Evolutionary conservation across 306 rosid species (phyloP).

Genomic region (Cucurbita moschata): DNA sequence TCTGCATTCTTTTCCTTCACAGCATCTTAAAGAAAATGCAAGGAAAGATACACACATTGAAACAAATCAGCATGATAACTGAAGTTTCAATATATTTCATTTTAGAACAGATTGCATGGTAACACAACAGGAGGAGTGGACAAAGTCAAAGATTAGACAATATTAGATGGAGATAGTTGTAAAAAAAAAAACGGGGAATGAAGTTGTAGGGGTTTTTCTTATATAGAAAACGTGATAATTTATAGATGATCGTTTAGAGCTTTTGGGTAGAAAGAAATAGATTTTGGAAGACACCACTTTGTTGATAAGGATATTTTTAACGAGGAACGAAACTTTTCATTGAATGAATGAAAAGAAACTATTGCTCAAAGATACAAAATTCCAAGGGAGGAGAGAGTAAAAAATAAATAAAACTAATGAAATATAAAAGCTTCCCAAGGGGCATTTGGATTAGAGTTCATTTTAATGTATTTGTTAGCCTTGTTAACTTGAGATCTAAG

Average conservation of each 20-base stretch:
- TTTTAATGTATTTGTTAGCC: neutral
- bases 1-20: slow-evolving; percentile 52
- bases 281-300: neutral
- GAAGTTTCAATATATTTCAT: neutral
- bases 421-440: neutral
- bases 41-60: neutral
- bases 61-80: slow-evolving; percentile 1
- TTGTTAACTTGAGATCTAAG: neutral
- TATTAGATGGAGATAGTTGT: neutral
- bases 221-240: too few relatives aligned
- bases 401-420: neutral
- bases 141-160: neutral
- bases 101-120: neutral
- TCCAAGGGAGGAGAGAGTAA: neutral
- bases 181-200: neutral
- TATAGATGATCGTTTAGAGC: neutral
- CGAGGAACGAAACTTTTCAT: neutral
- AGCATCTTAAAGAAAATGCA: slow-evolving; percentile 26
- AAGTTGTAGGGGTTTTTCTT: too few relatives aligned
- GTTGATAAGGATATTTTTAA: neutral
- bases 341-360: neutral
- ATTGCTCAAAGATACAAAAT: too few relatives aligned
- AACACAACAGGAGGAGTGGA: neutral
- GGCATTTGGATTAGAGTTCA: neutral
- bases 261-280: neutral